Evolutionary conservation across 192 early-diverging fungal genomes (phyloP), one percentile per base, ranked within the genome.

Genomic region (Phlyctochytrium arcticum): DNA sequence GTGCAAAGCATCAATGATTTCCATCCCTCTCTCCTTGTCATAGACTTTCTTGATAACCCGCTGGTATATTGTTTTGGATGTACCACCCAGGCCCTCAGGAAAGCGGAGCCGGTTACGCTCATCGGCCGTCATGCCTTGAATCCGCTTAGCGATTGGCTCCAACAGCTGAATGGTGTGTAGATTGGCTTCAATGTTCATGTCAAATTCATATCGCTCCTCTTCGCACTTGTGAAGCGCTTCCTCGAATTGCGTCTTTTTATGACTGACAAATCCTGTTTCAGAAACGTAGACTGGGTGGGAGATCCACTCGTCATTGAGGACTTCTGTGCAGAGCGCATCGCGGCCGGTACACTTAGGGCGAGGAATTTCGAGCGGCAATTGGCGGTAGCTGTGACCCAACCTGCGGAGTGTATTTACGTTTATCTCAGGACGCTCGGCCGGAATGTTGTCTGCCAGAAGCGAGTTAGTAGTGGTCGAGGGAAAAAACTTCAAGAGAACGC

Each of bases 161-260:
- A 99, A 73, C 30, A 97, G 72, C 6, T 87, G 84, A 72, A 99
- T 99, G 3, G 88, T 88, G 30, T 90, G 85, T 56, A 93, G 64
- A 55, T 97, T 97, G 48, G 94, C 88, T 70, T 97, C 92, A 56
- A 99, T 96, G 73, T 95, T 92, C 70, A 97, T 83, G 67, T 99
- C 95, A 80, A 96, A 97, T 65, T 99, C 97, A 72, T 90, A 93
- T 26, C 94, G 83, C 80, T 98, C 95, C 67, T 99, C 97, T 70
- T 99, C 97, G 76, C 87, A 91, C 48, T 90, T 89, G 81, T 92
- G 90, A 71, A 99, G 75, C n/a, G 88, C 88, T 69, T 99, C 97
- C 65, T 98, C 96, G 61, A 82, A 94, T 21, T 80, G 74, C 54
- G 92, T 98, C 77, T 94, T 96, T 57, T 93, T 91, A 76, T 93